Percentiles rank a stretch among this genome's conserved stretches.
These are phyloP conservation scores for Diaporthe longicolla DNA, from an alignment of 2,329 filamentous ascomycete genomes.

Conservation along the genomic window DNA sequence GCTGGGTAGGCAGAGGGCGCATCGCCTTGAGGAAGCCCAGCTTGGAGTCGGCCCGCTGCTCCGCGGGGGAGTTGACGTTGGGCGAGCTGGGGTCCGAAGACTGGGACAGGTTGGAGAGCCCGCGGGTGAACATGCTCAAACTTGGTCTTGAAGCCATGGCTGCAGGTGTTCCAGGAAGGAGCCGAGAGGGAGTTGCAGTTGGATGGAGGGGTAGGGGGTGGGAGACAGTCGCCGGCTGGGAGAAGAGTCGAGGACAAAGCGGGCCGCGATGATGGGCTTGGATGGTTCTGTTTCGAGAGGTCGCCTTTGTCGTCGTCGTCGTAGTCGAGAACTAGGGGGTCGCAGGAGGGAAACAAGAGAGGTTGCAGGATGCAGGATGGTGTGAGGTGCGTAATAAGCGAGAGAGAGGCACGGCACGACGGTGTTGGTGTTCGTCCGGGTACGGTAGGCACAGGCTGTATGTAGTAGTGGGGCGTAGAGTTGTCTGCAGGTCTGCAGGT, in stretches of 20 bases:
- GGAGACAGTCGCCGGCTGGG: slow-evolving; percentile 19
- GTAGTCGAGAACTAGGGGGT: slow-evolving; percentile 10
- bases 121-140: slow-evolving; percentile 68
- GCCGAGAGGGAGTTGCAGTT: slow-evolving; percentile 11
- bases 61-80: slow-evolving; percentile 76
- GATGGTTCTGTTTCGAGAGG: slow-evolving; percentile 15
- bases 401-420: slow-evolving; percentile 20
- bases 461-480: slow-evolving; percentile 22
- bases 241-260: slow-evolving; percentile 20
- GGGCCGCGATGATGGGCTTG: slow-evolving; percentile 27
- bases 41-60: slow-evolving; percentile 83
- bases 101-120: slow-evolving; percentile 74
- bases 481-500: slow-evolving; percentile 33
- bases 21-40: slow-evolving; percentile 84
- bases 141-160: slow-evolving; percentile 70
- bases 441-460: background rate
- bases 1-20: slow-evolving; percentile 81
- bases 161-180: slow-evolving; percentile 42
- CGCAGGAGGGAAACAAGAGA: background rate
- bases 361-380: slow-evolving; percentile 35
- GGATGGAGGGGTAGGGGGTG: slow-evolving; percentile 20
- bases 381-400: slow-evolving; percentile 34
- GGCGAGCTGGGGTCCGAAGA: slow-evolving; percentile 71
- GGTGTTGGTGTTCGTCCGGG: slow-evolving; percentile 11
- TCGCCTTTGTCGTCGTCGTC: slow-evolving; percentile 18